A percentile compares a stretch with the other conserved stretches of the same genome.
Conservation (phyloP, 495 filamentous ascomycete species). For the Podospora conica region DNA sequence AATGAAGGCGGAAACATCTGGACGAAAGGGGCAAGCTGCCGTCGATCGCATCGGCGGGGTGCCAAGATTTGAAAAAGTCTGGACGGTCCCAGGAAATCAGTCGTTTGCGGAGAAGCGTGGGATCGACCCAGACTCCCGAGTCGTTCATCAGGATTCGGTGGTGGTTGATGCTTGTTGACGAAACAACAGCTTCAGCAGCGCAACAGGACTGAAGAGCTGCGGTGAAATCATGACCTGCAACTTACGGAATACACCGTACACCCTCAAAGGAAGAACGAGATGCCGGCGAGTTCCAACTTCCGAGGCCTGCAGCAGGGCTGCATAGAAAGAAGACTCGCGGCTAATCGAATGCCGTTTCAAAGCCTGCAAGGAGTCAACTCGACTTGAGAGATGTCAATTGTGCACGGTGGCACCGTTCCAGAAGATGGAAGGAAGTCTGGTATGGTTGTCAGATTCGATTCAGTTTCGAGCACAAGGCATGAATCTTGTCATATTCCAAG, state of each 20-base stretch:
- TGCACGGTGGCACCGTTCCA: slow-evolving; percentile 10
- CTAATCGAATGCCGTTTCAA: slow-evolving; percentile 18
- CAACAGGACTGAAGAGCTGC: background rate
- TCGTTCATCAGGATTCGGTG: background rate
- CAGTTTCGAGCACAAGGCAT: slow-evolving; percentile 2
- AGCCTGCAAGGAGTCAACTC: slow-evolving; percentile 6
- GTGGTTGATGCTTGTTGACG: background rate
- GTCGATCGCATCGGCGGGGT: slow-evolving; percentile 10
- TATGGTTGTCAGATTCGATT: slow-evolving; percentile 7
- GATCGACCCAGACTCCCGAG: background rate
- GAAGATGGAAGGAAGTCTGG: slow-evolving; percentile 3
- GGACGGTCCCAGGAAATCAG: background rate
- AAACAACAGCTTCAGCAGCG: too few species aligned
- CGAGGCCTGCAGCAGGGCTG: slow-evolving; percentile 4
- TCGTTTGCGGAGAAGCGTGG: background rate
- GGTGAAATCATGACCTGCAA: background rate
- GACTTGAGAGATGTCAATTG: background rate
- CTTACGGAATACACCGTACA: background rate
- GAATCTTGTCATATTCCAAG: background rate
- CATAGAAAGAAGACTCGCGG: slow-evolving; percentile 17
- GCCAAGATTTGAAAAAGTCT: slow-evolving; percentile 9
- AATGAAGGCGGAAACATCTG: background rate
- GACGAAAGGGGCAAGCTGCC: background rate
- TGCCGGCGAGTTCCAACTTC: background rate
- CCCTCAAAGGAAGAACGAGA: background rate